A percentile compares a stretch with the other conserved stretches of the same genome.
Evolutionary conservation across 2,329 filamentous ascomycete species (phyloP).

Genomic region (Botrytis galanthina): DNA sequence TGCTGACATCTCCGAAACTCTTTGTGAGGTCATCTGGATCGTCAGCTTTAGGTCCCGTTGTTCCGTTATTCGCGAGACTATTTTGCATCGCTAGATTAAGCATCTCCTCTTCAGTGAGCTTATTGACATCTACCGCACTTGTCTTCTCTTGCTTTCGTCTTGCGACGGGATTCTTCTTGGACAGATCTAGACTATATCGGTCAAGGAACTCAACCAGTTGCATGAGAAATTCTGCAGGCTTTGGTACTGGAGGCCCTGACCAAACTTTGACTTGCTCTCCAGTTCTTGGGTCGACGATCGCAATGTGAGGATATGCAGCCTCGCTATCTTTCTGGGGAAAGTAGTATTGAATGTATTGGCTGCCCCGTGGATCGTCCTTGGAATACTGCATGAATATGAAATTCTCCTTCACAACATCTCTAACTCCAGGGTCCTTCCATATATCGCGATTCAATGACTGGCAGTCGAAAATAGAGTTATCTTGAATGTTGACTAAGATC

Average conservation of each 20-base stretch:
- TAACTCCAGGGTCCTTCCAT: slow-evolving; percentile 84
- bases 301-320: slow-evolving; percentile 94
- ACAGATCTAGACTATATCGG: slow-evolving; percentile 82
- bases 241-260: slow-evolving; percentile 79
- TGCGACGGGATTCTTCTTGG: slow-evolving; percentile 90
- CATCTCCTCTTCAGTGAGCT: slow-evolving; percentile 98
- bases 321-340: slow-evolving; percentile 73
- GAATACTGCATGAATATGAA: slow-evolving; percentile 96
- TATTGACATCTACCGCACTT: slow-evolving; percentile 71
- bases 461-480: slow-evolving; percentile 90
- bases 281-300: slow-evolving; percentile 91
- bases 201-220: slow-evolving; percentile 96
- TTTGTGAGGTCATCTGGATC: slow-evolving; percentile 90
- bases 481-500: slow-evolving; percentile 94
- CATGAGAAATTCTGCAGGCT: slow-evolving; percentile 77
- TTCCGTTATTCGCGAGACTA: slow-evolving; percentile 62
- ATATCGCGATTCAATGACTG: slow-evolving; percentile 91
- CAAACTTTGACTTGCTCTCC: slow-evolving; percentile 97
- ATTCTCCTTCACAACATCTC: slow-evolving; percentile 80
- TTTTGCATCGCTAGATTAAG: slow-evolving; percentile 89
- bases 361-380: slow-evolving; percentile 75
- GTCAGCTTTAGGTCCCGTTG: slow-evolving; percentile 53
- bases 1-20: slow-evolving; percentile 49
- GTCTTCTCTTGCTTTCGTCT: slow-evolving; percentile 68
- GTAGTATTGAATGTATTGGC: slow-evolving; percentile 88